A percentile compares a stretch with the other conserved stretches of the same genome.
These are phyloP conservation scores for Epichloe bromicola DNA, from an alignment of 2,329 filamentous ascomycete genomes.

Conservation along the genomic window DNA sequence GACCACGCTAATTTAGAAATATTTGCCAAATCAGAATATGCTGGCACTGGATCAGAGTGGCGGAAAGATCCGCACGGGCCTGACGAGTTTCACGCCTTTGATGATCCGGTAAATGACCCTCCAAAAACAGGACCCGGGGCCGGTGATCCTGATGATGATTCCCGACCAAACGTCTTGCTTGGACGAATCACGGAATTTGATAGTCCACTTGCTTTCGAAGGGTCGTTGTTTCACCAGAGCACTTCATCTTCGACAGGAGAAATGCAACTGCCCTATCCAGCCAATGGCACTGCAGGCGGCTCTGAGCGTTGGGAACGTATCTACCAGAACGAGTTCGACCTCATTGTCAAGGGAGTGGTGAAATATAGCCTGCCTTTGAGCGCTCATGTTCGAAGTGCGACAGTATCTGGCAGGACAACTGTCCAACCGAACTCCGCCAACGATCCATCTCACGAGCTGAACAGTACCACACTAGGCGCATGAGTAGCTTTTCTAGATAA, in stretches of 20 bases:
- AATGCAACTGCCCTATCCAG: constrained; percentile 68
- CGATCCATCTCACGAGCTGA: constrained; percentile 52
- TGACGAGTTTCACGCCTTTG: constrained; percentile 14
- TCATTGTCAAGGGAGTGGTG: constrained; percentile 82
- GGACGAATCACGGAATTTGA: constrained; percentile 80
- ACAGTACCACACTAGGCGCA: constrained; percentile 46
- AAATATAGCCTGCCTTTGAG: constrained; percentile 63
- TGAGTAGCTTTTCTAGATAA: background rate
- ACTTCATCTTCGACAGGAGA: constrained; percentile 65
- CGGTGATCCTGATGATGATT: constrained; percentile 49
- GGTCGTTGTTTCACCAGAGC: constrained; percentile 69
- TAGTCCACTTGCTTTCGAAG: constrained; percentile 77
- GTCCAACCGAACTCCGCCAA: constrained; percentile 52
- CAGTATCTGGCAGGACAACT: constrained; percentile 44
- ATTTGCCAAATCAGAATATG: constrained; percentile 86
- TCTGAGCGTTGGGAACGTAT: constrained; percentile 83
- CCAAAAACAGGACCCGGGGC: constrained; percentile 21
- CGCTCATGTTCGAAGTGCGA: constrained; percentile 43
- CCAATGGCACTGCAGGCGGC: constrained; percentile 79
- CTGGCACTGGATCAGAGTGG: constrained; percentile 55
- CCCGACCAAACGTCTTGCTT: constrained; percentile 70
- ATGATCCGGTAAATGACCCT: constrained; percentile 24
- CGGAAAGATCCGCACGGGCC: constrained; percentile 28
- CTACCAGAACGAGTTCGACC: constrained; percentile 79
- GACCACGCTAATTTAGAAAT: constrained; percentile 81